Evolutionary conservation across 2,329 filamentous ascomycete species (phyloP).

Genomic region (Diaporthe nobilis): DNA sequence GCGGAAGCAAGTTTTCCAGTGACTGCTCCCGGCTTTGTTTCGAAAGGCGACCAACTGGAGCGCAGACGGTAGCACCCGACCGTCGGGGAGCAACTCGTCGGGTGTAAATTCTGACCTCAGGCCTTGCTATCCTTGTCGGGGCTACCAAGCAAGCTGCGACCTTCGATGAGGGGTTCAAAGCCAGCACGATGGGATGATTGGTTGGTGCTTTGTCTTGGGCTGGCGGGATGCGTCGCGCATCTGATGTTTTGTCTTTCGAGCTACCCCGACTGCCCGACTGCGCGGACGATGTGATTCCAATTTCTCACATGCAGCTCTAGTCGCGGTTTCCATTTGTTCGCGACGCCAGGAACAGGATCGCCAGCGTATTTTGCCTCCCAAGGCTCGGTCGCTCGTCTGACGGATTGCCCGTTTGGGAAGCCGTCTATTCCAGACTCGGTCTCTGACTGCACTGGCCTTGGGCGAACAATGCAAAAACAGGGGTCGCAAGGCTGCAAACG

Average conservation of each 20-base stretch:
- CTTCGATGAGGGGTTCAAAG: constrained; percentile 19
- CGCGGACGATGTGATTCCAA: constrained; percentile 31
- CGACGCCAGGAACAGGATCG: constrained; percentile 21
- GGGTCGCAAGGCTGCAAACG: constrained; percentile 27
- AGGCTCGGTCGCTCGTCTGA: constrained; percentile 23
- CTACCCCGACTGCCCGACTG: constrained; percentile 7
- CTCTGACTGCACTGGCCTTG: not conserved
- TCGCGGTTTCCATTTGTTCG: constrained; percentile 7
- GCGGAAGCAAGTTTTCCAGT: not conserved
- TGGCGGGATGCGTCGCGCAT: constrained; percentile 13
- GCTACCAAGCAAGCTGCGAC: constrained; percentile 27
- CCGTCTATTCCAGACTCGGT: constrained; percentile 18
- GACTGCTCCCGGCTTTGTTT: constrained; percentile 20
- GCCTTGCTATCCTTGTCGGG: constrained; percentile 11
- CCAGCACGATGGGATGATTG: constrained; percentile 27
- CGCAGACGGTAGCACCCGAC: constrained; percentile 29
- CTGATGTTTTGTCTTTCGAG: constrained; percentile 25
- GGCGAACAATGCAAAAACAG: constrained; percentile 1
- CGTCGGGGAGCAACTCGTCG: constrained; percentile 1
- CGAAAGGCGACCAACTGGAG: constrained; percentile 34
- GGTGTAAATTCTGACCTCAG: not conserved
- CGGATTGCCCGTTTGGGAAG: constrained; percentile 20
- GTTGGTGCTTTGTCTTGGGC: constrained; percentile 18
- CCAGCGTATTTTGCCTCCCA: not conserved
- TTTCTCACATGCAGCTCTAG: constrained; percentile 33